Evolutionary conservation across 202 grass and related monocot genomes (phyloP).

Genomic region (Panicum hallii): DNA sequence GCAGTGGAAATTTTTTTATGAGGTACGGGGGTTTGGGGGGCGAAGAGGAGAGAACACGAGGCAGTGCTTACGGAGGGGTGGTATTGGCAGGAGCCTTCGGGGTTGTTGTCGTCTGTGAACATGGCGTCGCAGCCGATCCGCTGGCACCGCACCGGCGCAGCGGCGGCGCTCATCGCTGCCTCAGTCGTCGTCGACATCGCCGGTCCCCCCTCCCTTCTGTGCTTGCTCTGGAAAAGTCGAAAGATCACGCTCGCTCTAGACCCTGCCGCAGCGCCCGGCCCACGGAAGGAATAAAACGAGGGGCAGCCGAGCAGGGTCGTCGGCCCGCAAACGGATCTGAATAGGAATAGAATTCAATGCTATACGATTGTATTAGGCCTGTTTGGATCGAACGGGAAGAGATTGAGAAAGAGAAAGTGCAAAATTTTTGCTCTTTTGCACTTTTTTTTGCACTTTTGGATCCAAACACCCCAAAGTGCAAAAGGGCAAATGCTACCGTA

Average conservation of each 20-base stretch:
- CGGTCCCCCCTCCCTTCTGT: background rate
- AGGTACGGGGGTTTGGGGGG: background rate
- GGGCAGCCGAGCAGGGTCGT: background rate
- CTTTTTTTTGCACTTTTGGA: no score
- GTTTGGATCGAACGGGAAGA: no score
- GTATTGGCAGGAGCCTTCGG: slow-evolving; percentile 82
- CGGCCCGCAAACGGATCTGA: background rate
- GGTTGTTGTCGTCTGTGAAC: slow-evolving; percentile 80
- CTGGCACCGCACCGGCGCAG: slow-evolving; percentile 65
- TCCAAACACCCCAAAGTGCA: no score
- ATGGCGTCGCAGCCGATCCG: slow-evolving; percentile 85
- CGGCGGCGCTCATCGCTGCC: slow-evolving; percentile 50
- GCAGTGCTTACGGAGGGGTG: slow-evolving; percentile 76
- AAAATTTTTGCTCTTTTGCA: no score
- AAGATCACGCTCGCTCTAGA: slow-evolving; percentile 24
- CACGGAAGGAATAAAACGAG: slow-evolving; percentile 22
- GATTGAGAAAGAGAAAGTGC: no score
- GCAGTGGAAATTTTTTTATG: no score
- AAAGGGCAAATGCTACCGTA: no score
- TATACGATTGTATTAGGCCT: background rate
- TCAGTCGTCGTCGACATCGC: slow-evolving; percentile 46
- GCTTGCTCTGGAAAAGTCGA: background rate
- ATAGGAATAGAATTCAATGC: background rate
- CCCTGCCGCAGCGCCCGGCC: background rate
- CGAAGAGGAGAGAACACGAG: background rate